Base-by-base conservation (phyloP, 2,329 filamentous ascomycete species). In the Decorospora gaudefroyi region DNA sequence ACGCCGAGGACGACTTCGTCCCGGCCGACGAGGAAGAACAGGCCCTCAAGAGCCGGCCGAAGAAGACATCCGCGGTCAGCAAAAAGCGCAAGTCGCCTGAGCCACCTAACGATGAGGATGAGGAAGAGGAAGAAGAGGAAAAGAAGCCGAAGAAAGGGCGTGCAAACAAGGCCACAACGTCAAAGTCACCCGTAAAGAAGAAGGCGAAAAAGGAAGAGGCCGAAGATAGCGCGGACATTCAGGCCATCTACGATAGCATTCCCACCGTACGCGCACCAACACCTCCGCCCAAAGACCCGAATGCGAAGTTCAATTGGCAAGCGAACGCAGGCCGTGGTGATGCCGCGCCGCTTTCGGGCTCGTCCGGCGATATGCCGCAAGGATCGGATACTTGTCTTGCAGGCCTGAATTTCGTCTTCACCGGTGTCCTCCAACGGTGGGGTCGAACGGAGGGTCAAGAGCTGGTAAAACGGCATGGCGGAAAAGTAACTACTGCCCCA, bases 391-490 rank as follows among this genome's bases (percentile, higher is more conserved):
- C 96, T 59, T 99, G 93, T 65, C 80, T 99, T 42, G 85, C 85
- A 41, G 93, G 95, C 0, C 77, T 97, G 42, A 87, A 84, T 0
- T 99, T 99, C 64, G 93, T 99, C 18, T 99, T 99, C 62, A 99
- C 95, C 0, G 93, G 93, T 16, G 79, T 96, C 16, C 76, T 97
- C 26, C 81, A 88, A 49, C 85, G 82, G 0, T 81, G 97, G 43
- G 85, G 87, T 30, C 84, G 93, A 49, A 90, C 95, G 4, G 90
- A 96, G 59, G 92, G 83, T 1, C 86, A 91, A 55, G 84, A 81
- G 29, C 76, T 99, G 12, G 89, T 97, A 43, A 99, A 99, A 70
- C 84, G 86, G 51, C 95, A 96, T 68, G 95, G 93, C 28, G 93
- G 93, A 39, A 97, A 96, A 72, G 85, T 96, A 16, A 95, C 87